Evolutionary conservation across 2,329 filamentous ascomycete species (phyloP), one percentile per base, ranked within the genome.

Genomic region (Fusarium ambrosium): DNA sequence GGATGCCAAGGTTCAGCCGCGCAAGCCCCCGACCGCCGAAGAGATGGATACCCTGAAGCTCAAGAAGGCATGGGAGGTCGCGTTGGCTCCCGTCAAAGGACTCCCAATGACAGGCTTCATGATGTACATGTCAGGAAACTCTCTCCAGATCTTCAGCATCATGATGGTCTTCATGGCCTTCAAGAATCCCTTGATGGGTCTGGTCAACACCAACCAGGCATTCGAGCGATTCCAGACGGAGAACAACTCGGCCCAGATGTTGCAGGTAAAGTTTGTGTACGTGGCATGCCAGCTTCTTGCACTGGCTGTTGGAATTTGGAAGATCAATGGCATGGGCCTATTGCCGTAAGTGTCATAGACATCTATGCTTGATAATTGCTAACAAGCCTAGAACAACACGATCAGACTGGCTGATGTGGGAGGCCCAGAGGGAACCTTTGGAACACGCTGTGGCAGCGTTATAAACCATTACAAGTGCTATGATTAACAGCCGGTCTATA

Each of bases 141-240:
- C 94, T 71, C 90, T 99, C 56, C 97, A 99, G 83, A 98, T 99
- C 77, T 99, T 99, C 87, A 97, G 94, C 85, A 98, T 99, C 85
- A 98, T 98, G 95, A 99, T 98, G 95, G 96, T 98, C 20, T 95
- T 96, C 80, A 98, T 98, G 93, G 92, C 97, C 55, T 99, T 99
- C 89, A 98, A 98, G 88, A 97, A 94, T 77, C 97, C 97, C 11
- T 89, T 99, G 70, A 91, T 94, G 84, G 97, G 95, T 37, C 86
- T 98, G 55, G 85, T 97, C 70, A 91, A 87, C 77, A 96, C 96
- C 58, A 95, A 97, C 81, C 90, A 92, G 80, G 94, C 94, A n/a
- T 98, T 99, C 83, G 91, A 94, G 81, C 92, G 93, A 72, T 97
- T 97, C 84, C 95, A 98, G 83, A 95, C 94, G 22, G 92, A 95